Evolutionary conservation across 352 stramenopile species (phyloP).

Genomic region (Globisporangium solare): DNA sequence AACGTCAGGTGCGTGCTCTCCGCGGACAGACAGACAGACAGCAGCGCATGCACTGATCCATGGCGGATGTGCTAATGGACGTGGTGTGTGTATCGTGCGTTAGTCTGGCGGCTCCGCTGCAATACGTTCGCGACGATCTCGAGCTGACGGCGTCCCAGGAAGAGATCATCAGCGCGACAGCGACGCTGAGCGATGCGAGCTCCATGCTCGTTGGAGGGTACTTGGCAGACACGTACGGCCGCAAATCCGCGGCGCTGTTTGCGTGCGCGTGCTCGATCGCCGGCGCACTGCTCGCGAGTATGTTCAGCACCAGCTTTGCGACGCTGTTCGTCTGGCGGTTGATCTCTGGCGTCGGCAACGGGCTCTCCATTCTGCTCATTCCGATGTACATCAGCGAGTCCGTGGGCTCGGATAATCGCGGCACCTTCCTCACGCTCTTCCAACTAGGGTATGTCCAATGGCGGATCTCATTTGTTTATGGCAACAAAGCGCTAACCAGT

Average conservation of each 20-base stretch:
- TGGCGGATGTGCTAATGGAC: background rate
- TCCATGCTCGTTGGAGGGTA: conserved; percentile 76
- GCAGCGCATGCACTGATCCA: background rate
- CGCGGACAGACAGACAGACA: no score
- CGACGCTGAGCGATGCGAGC: conserved; percentile 71
- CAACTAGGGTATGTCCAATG: conserved; percentile 60
- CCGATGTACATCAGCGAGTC: conserved; percentile 89
- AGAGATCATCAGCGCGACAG: conserved; percentile 72
- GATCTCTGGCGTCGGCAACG: conserved; percentile 72
- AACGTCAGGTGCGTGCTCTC: conserved; percentile 53
- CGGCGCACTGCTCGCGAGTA: conserved; percentile 48
- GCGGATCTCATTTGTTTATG: background rate
- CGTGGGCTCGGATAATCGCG: conserved; percentile 55
- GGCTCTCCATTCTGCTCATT: conserved; percentile 79
- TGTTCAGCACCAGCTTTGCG: conserved; percentile 47
- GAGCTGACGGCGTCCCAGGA: conserved; percentile 56
- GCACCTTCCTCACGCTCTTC: conserved; percentile 70
- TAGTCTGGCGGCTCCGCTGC: conserved; percentile 63
- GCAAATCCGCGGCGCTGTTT: conserved; percentile 65
- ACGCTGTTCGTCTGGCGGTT: conserved; percentile 71
- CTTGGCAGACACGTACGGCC: conserved; percentile 70
- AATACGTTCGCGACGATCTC: conserved; percentile 79
- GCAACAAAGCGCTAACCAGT: background rate
- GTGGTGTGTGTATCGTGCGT: background rate
- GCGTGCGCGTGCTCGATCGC: conserved; percentile 69